Evolutionary conservation across 441 rosid genomes (phyloP).

Genomic region (Populus hybrid): DNA sequence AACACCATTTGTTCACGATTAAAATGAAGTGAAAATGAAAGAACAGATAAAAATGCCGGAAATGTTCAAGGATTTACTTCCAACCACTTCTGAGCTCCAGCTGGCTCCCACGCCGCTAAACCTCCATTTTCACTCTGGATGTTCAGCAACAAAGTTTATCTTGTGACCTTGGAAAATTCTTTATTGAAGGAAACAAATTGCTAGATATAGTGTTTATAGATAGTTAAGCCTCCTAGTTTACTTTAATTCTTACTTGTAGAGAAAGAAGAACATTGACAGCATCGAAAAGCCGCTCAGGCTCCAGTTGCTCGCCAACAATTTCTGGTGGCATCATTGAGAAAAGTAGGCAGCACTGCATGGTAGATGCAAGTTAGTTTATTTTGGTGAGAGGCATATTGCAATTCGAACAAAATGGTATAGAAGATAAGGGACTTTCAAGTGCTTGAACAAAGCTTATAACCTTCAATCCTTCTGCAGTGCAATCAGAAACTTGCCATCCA

Average conservation of each 20-base stretch:
- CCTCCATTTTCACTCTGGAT: conserved; percentile 72
- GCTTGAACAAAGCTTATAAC: conserved; percentile 12
- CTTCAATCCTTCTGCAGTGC: conserved; percentile 50
- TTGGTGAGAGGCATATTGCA: neutral
- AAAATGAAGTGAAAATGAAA: neutral
- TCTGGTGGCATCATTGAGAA: conserved; percentile 64
- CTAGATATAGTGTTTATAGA: too few species aligned
- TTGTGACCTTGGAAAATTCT: neutral
- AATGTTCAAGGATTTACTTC: conserved; percentile 39
- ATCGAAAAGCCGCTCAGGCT: conserved; percentile 46
- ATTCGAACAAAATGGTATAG: neutral
- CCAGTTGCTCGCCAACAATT: conserved; percentile 59
- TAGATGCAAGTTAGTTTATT: neutral
- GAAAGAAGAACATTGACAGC: conserved; percentile 65
- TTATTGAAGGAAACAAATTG: neutral
- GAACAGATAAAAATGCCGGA: neutral
- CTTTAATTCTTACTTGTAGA: conserved; percentile 37
- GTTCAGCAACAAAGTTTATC: neutral
- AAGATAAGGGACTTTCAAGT: conserved; percentile 4
- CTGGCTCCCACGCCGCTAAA: conserved; percentile 73
- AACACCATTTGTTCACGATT: neutral
- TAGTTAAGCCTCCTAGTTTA: neutral
- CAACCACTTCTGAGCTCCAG: conserved; percentile 61
- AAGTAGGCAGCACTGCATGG: conserved; percentile 59
- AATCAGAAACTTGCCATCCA: conserved; percentile 59